Base-by-base conservation (phyloP, 352 stramenopile species). In the Phytophthora podocarpi region DNA sequence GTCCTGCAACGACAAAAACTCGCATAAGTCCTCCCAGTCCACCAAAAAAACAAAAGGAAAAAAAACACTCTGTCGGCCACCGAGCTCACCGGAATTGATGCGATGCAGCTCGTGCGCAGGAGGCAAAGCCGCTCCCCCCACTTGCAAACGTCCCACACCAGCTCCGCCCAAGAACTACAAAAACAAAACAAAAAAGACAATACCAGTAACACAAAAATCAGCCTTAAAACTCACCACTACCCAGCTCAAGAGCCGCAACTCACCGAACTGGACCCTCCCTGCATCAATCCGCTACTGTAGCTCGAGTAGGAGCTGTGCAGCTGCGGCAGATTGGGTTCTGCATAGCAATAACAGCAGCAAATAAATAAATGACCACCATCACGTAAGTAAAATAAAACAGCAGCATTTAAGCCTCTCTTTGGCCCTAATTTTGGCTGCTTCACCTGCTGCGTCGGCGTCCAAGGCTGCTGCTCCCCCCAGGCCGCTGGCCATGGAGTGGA, bases 41-140 rank as follows among this genome's bases (percentile, higher is more conserved):
- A 36, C 11, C n/a, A 50, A 15, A 23, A 77, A 54, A 54, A 26
- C 16, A 15, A 15, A n/a, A 30, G 30, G 21, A 36, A 4, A 21
- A 28, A 21, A 21, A 28, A 21, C 30, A 18, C 8, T 32, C 18
- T 32, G 16, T 12, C 8, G 15, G 20, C 49, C 23, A 72, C 41
- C 32, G n/a, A 78, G 71, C 42, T 70, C 61, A 49, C 59, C 69
- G 26, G 82, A 85, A 57, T 76, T 85, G 49, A 89, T 75, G 7
- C 83, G 80, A 45, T 92, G 81, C 52, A 89, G 56, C 34, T 92
- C 79, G 18, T 82, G 80, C 26, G 72, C 41, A 5, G 59, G 52
- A 7, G 70, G 67, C 30, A 84, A 67, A 5, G 67, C 48, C 2
- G 53, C 53, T 28, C 39, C 54, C 5, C 65, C 59, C 28, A 82